Base-by-base conservation (phyloP, 768 basidiomycete species). In the Hygrocybe punicea region DNA sequence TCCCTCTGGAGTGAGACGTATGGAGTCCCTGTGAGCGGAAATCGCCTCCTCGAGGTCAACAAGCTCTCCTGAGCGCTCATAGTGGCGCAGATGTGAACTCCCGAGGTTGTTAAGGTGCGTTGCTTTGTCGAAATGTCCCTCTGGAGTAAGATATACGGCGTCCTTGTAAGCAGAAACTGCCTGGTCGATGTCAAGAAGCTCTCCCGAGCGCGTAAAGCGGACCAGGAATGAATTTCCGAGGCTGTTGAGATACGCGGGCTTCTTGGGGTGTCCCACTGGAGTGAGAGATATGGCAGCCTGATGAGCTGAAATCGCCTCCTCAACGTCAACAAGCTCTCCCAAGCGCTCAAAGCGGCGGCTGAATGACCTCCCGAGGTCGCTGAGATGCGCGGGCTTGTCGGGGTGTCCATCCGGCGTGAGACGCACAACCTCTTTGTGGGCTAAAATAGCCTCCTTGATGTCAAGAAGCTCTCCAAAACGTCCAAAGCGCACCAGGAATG, bases 11-110 rank as follows among this genome's bases (percentile, higher is more conserved):
- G 51, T 59, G 16, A 58, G 37, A 16, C n/a, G 42, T 0, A 62
- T 45, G n/a, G 60, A 63, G 8, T 24, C 50, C 23, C 62, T 29
- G 2, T 56, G 35, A 10, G 33, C 25, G 8, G 35, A 40, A n/a
- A 68, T 53, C 16, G 60, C 54, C 42, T 62, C 33, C 13, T 55
- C 54, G 29, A 66, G 46, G 51, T 70, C 63, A 2, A 25, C 34
- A n/a, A 50, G 17, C 35, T 63, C 53, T 29, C 60, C 60, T 34
- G 51, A 56, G 2, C 21, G 40, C 35, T 62, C 52, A 45, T 59
- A 65, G 6, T 62, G 57, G 47, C 10, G 4, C 8, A 40, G 4
- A 37, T 56, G 51, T n/a, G 63, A 57, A 37, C 6, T 54, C 8
- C 54, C 63, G 16, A 65, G 53, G 34, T 52, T 57, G 39, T 36